Evolutionary conservation across 768 basidiomycete genomes (phyloP), one percentile per base, ranked within the genome.

Genomic region (Amanita exitialis): DNA sequence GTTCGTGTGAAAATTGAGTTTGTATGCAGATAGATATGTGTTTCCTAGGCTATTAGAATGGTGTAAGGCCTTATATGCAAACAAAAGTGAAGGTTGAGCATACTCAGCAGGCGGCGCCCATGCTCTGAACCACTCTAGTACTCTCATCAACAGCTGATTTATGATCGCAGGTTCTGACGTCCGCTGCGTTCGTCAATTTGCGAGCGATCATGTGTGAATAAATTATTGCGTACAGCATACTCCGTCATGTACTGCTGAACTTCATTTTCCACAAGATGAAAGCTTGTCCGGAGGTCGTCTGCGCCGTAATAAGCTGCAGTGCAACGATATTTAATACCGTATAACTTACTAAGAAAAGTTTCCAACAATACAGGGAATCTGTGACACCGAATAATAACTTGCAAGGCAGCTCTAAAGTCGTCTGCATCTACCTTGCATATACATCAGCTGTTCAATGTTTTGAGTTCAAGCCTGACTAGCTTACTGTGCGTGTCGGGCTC

Each of bases 51-150:
- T 88, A 57, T 52, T n/a, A 15, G 54, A 53, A 58, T 59, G 30
- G 21, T 16, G 10, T 10, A 32, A 12, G 44, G 36, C 38, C 30
- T 15, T 38, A 3, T 27, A 49, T 23, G 20, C 20, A 34, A 20
- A 38, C 54, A 35, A 47, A 32, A 7, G 18, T 34, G 36, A 46
- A 37, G 16, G 32, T 34, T 34, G 39, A 43, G 71, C 78, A 63
- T 55, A 83, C 86, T 86, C 84, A 41, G 66, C 58, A 12, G 76
- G 74, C 0, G 86, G 86, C 18, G 72, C 71, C 89, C 89, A 91
- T n/a, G 78, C 75, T 47, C 73, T 72, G 60, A 82, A 86, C 89
- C 89, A 90, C 20, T 81, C 75, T 15, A 80, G 66, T 3, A 90
- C 64, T 32, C 81, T 72, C 47, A 72, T 70, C 0, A 90, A 68